Percentiles rank a stretch among this genome's conserved stretches.
Conservation (phyloP, 2,329 filamentous ascomycete species). For the Beauveria scarabaeidicola region DNA sequence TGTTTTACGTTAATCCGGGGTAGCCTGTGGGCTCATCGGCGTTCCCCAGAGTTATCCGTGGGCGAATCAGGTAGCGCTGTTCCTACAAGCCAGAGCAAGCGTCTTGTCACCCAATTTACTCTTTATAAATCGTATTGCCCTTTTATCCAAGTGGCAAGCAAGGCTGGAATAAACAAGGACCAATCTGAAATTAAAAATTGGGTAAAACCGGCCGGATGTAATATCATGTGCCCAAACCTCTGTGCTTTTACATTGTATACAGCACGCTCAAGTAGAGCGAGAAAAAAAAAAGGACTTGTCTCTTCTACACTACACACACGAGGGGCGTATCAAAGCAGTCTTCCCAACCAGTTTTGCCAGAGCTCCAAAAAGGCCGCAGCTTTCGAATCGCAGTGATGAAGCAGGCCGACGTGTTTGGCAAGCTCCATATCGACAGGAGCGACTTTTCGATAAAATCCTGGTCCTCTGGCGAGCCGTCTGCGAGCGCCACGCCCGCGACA, state of each 20-base stretch:
- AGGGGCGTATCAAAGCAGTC: conserved; percentile 1
- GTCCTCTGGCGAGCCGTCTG: not conserved
- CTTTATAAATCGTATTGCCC: too few relatives aligned
- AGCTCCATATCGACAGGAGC: not conserved
- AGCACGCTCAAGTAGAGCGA: not conserved
- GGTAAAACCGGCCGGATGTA: too few relatives aligned
- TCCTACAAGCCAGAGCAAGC: too few relatives aligned
- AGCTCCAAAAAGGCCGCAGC: not conserved
- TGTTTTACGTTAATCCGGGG: too few relatives aligned
- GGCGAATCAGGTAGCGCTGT: too few relatives aligned
- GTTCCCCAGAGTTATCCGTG: too few relatives aligned
- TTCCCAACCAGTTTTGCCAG: not conserved
- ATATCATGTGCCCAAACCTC: too few relatives aligned
- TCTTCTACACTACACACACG: not conserved
- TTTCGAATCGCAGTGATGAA: not conserved
- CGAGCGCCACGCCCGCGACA: not conserved
- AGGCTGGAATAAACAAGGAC: not conserved
- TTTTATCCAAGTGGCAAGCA: not conserved
- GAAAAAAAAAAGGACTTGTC: not conserved
- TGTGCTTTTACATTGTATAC: too few relatives aligned
- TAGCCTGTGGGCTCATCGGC: too few relatives aligned
- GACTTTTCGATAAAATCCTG: not conserved
- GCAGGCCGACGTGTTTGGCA: not conserved
- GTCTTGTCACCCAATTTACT: too few relatives aligned
- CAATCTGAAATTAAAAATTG: too few relatives aligned